Conservation (phyloP, 75 land plant genomes). For the Gnetum montanum region DNA sequence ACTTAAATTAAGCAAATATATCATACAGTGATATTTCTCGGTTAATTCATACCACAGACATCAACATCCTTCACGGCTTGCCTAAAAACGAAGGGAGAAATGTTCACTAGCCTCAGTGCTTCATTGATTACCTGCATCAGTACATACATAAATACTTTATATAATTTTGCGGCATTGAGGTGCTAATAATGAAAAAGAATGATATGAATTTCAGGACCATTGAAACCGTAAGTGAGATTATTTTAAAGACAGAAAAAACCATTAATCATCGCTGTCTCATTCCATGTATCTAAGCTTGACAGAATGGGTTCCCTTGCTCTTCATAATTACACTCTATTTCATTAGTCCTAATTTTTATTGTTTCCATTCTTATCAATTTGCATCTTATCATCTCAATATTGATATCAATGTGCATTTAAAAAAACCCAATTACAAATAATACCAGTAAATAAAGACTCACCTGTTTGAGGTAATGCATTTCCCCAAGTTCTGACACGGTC, state of each 20-base stretch:
- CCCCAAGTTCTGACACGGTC: constrained; percentile 37
- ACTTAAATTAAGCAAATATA: too few species aligned
- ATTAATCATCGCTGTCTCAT: too few species aligned
- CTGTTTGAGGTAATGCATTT: constrained; percentile 51
- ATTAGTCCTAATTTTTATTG: too few species aligned
- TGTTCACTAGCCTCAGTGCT: constrained; percentile 39
- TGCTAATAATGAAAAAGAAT: background rate
- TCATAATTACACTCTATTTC: too few species aligned
- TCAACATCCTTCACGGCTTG: constrained; percentile 33
- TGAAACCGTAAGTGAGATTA: background rate
- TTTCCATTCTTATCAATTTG: too few species aligned
- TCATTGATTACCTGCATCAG: constrained; percentile 47
- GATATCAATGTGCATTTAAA: too few species aligned
- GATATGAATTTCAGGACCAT: background rate
- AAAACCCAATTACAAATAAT: background rate
- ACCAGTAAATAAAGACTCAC: constrained; percentile 9
- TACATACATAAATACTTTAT: background rate
- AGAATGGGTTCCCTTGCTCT: too few species aligned
- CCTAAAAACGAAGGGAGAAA: constrained; percentile 49
- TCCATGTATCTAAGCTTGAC: too few species aligned
- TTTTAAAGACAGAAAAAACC: too few species aligned
- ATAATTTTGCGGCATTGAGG: too few species aligned
- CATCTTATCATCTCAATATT: too few species aligned
- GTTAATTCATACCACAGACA: constrained; percentile 30
- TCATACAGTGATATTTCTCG: too few species aligned